phyloP scores from a whole-genome alignment of 768 basidiomycete species.

The Cubamyces lactineus region DNA sequence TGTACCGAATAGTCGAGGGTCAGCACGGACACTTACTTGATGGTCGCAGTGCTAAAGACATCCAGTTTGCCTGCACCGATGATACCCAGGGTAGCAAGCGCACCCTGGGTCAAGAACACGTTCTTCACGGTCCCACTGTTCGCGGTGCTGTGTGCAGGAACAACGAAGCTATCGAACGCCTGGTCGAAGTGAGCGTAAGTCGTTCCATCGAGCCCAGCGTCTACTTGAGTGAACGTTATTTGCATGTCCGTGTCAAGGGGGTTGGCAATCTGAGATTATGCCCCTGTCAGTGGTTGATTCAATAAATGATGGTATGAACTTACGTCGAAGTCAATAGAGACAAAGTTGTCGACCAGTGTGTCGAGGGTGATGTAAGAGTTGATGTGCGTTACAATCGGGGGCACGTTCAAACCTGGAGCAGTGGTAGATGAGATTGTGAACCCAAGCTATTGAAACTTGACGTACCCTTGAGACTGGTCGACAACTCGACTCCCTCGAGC shows the following conservation, averaged over 20 bases:
- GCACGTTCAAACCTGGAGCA: conserved; percentile 44
- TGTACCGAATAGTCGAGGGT: neutral
- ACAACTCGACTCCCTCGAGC: conserved; percentile 54
- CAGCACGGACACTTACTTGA: conserved; percentile 15
- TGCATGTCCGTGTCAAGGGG: conserved; percentile 60
- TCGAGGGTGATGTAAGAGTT: conserved; percentile 55
- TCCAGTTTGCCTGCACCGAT: conserved; percentile 60
- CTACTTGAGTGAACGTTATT: conserved; percentile 60
- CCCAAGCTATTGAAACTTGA: conserved; percentile 22
- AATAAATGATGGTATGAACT: neutral
- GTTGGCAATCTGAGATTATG: conserved; percentile 43
- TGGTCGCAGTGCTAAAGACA: conserved; percentile 51
- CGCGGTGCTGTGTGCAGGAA: conserved; percentile 60
- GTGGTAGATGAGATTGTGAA: conserved; percentile 27
- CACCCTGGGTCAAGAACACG: conserved; percentile 63
- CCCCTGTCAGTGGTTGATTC: no score
- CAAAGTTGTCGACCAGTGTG: conserved; percentile 39
- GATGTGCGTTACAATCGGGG: conserved; percentile 59
- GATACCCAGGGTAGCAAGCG: conserved; percentile 56
- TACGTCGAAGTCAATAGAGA: conserved; percentile 24
- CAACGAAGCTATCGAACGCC: conserved; percentile 54
- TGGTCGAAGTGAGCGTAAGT: conserved; percentile 63
- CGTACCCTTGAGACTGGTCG: conserved; percentile 50
- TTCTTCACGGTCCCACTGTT: conserved; percentile 62
- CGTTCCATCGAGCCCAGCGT: conserved; percentile 52